Evolutionary conservation across 768 basidiomycete species (phyloP), one percentile per base, ranked within the genome.

Genomic region (Auriculariales sp.): DNA sequence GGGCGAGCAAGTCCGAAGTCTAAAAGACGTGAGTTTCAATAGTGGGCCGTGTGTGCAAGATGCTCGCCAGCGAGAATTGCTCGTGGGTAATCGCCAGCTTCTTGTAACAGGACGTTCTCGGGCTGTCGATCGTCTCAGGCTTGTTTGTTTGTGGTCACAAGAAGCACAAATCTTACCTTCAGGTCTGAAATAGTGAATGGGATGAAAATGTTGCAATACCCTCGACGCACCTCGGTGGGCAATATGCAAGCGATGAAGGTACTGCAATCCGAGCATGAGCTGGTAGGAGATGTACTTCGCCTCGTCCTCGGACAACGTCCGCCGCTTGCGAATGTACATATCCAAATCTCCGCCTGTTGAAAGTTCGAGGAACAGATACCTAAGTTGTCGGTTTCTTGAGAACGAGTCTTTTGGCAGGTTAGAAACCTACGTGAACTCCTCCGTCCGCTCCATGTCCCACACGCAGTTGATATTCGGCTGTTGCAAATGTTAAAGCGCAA

Each of bases 281-380:
- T 90, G 87, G 56, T 75, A 89, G 71, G 83, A 83, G 48, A 87
- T 78, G 59, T 85, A 90, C 63, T 88, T 87, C 5, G 81, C 78
- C 62, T 90, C 87, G 14, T 83, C 81, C 66, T 88, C 83, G 53
- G 77, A 78, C 15, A 90, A 68, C 24, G 73, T 72, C 15, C 72
- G 65, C 52, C 78, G 72, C 49, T 71, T 78, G 14, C 76, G 78
- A 54, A 90, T 82, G 62, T 89, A 88, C 2, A 83, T 84, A 62
- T 89, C 89, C n/a, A 90, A 72, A 58, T 90, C 87, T 22, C 86
- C 87, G 9, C 87, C 86, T 0, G 86, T 88, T 57, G 83, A 88
- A 6, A 90, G 69, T 62, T 90, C 81, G 29, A 90, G 77, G 63
- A 90, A 88, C 35, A 90, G 84, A 61, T 88, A 81, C 27, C 81